These are phyloP conservation scores for Mrakia gelida DNA, from an alignment of 768 basidiomycete genomes.

Conservation along the genomic window DNA sequence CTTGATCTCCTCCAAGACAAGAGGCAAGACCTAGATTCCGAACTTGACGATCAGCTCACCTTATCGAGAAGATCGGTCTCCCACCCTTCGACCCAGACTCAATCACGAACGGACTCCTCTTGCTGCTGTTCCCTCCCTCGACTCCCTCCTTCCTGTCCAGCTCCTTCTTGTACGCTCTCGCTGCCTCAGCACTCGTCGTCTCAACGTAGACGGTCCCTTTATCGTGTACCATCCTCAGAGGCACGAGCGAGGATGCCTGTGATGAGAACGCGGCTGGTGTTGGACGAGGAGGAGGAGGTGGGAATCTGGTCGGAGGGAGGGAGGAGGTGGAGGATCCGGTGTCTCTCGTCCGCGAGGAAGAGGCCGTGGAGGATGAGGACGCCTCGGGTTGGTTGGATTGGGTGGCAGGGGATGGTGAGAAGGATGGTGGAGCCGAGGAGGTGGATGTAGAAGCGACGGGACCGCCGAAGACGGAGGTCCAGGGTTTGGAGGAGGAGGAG, in stretches of 20 bases:
- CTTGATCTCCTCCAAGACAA: background rate
- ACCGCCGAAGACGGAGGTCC: background rate
- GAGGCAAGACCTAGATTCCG: too few species aligned
- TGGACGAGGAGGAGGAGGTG: background rate
- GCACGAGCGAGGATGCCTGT: background rate
- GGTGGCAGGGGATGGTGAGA: too few species aligned
- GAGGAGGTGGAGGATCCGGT: background rate
- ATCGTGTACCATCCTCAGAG: conserved; percentile 37
- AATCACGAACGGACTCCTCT: conserved; percentile 73
- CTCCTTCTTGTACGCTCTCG: conserved; percentile 65
- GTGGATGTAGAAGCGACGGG: background rate
- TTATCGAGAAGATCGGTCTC: conserved; percentile 68
- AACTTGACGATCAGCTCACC: conserved; percentile 51
- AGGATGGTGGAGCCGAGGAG: background rate
- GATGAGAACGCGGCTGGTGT: background rate
- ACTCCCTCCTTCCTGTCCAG: conserved; percentile 60
- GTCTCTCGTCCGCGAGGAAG: background rate
- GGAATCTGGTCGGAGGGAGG: background rate
- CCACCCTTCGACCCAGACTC: conserved; percentile 77
- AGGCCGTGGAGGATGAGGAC: background rate
- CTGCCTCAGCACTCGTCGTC: conserved; percentile 69
- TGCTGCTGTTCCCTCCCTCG: conserved; percentile 46
- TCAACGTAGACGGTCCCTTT: conserved; percentile 75
- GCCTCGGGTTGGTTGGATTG: too few species aligned
- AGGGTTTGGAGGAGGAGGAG: background rate